These are phyloP conservation scores for Auriculariales sp. DNA, from an alignment of 768 basidiomycete genomes.

Conservation along the genomic window DNA sequence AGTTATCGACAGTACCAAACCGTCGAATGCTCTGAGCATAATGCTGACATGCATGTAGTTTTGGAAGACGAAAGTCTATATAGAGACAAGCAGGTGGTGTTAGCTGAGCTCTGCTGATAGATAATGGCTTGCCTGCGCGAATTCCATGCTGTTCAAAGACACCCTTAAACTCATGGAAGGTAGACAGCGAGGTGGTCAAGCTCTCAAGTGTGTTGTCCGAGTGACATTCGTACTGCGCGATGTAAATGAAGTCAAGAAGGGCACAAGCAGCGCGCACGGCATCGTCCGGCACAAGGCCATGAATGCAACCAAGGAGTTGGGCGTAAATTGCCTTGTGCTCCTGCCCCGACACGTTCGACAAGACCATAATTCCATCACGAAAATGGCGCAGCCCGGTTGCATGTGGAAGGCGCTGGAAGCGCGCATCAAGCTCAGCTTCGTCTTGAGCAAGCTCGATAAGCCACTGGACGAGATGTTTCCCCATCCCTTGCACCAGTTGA, in stretches of 20 bases:
- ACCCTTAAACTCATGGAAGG: constrained; percentile 24
- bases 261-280: constrained; percentile 12
- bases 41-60: constrained; percentile 24
- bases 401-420: constrained; percentile 17
- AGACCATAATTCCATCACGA: constrained; percentile 19
- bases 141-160: constrained; percentile 21
- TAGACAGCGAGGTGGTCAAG: constrained; percentile 14
- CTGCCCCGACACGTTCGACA: constrained; percentile 19
- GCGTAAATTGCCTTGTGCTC: constrained; percentile 21
- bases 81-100: neutral
- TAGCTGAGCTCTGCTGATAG: neutral
- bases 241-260: constrained; percentile 24
- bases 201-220: constrained; percentile 13
- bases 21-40: constrained; percentile 17
- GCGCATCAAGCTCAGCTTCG: constrained; percentile 21
- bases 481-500: constrained; percentile 20
- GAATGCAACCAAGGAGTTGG: neutral
- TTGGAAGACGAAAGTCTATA: constrained; percentile 26
- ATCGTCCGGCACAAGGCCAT: neutral
- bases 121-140: constrained; percentile 9
- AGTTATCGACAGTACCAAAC: constrained; percentile 24
- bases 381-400: constrained; percentile 22
- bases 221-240: constrained; percentile 21
- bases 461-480: constrained; percentile 22
- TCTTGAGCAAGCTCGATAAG: constrained; percentile 13